Conservation (phyloP, 257 asterid genomes). For the Avicennia marina region DNA sequence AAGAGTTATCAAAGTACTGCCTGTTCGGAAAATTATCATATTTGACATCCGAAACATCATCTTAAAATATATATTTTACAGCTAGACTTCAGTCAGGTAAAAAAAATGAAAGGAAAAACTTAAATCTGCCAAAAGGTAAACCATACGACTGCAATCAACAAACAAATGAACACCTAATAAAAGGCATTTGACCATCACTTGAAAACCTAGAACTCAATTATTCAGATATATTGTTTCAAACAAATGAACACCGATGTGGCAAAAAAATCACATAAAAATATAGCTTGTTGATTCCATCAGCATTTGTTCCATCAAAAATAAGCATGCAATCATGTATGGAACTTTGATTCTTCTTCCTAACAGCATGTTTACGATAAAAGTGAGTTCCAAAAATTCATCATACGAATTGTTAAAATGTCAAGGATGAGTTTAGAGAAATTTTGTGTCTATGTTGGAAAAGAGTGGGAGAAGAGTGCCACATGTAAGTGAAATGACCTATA, state of each 20-base stretch:
- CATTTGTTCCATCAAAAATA: background rate
- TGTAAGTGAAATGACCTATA: too few relatives aligned
- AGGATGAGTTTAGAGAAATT: too few relatives aligned
- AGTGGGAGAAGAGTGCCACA: too few relatives aligned
- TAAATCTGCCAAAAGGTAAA: slow-evolving; percentile 3
- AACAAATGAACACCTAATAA: too few relatives aligned
- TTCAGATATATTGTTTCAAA: background rate
- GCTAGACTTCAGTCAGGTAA: background rate
- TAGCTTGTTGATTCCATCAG: too few relatives aligned
- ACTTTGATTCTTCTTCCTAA: too few relatives aligned
- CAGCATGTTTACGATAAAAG: too few relatives aligned
- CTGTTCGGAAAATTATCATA: background rate
- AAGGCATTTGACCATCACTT: too few relatives aligned
- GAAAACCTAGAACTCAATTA: background rate
- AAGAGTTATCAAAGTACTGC: background rate
- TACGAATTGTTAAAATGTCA: too few relatives aligned
- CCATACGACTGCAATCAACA: background rate
- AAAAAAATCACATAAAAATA: background rate
- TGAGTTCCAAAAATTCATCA: too few relatives aligned
- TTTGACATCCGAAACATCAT: background rate
- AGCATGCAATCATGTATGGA: background rate
- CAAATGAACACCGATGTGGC: background rate
- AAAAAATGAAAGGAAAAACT: background rate
- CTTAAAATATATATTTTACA: background rate
- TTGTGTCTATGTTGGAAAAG: too few relatives aligned